Evolutionary conservation across 2,329 filamentous ascomycete genomes (phyloP).

Genomic region (Cladosporium sp.): DNA sequence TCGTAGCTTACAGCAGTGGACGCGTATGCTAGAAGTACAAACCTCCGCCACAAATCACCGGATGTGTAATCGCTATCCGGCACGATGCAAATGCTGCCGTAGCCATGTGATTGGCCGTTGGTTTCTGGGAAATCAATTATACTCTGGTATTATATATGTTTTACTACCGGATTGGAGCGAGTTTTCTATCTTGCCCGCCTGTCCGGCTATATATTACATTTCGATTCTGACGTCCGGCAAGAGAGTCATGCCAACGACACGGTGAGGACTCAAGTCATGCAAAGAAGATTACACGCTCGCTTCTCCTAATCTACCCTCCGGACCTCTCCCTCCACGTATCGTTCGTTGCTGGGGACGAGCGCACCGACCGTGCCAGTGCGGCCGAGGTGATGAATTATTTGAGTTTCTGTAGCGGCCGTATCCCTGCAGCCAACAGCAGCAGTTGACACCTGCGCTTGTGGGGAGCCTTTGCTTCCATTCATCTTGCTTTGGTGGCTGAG

Average conservation of each 20-base stretch:
- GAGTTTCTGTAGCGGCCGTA: slow-evolving; percentile 17
- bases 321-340: not conserved
- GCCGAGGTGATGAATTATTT: slow-evolving; percentile 1
- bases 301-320: not conserved
- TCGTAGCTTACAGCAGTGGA: not conserved
- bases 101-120: not conserved
- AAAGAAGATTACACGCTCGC: slow-evolving; percentile 4
- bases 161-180: not conserved
- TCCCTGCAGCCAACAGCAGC: slow-evolving; percentile 16
- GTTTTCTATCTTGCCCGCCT: not conserved
- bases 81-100: not conserved
- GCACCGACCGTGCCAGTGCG: slow-evolving; percentile 9
- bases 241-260: not conserved
- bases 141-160: not conserved
- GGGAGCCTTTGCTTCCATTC: slow-evolving; percentile 9
- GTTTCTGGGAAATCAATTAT: not conserved
- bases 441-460: slow-evolving; percentile 11
- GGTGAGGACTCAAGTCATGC: slow-evolving; percentile 4
- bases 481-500: slow-evolving; percentile 1
- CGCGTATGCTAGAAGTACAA: not conserved
- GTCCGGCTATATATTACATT: not conserved
- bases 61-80: not conserved
- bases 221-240: not conserved
- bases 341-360: slow-evolving; percentile 15
- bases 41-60: not conserved